Evolutionary conservation across 192 early-diverging fungal genomes (phyloP), one percentile per base, ranked within the genome.

Genomic region (Linnemannia schmuckeri): DNA sequence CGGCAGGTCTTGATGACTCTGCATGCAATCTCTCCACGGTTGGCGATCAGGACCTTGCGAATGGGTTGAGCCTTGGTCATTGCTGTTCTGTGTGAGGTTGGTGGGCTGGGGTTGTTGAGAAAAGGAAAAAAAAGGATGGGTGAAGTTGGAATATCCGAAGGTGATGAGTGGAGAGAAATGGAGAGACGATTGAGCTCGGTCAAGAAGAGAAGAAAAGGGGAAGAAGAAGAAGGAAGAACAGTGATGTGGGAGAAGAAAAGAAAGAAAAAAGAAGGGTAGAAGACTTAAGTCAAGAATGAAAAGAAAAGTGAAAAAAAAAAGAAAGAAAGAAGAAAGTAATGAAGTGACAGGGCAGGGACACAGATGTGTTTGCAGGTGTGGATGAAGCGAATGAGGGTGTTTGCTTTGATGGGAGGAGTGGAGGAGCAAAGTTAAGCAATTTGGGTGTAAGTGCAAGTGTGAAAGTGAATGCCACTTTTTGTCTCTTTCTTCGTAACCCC

Each of bases 11-110:
- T 90, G n/a, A 96, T 91, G 76, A 96, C 90, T 74, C 96, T 88
- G 75, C 93, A 92, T 47, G 95, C 94, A 79, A 96, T 96, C 85
- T 96, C 96, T 52, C 96, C 96, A 40, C 96, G 91, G 89, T 96
- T 96, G 13, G 96, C 96, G 18, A 95, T 94, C 18, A 93, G 80
- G 40, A 93, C 72, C 71, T 90, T 91, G 52, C 80, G 83, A 77
- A 92, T 92, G 73, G 79, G 85, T 15, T 77, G 76, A 40, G 72
- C n/a, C 2, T 87, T 70, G 30, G 76, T 76, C 82, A 88, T 83
- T 77, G 63, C 13, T 18, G 42, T 27, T 27, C 17, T 41, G 54
- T 57, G 68, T 38, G 17, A 42, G 24, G 40, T 33, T n/a, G 22
- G 15, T 42, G 68, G 18, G 75, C 20, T 20, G 38, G 35, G 33